Percentiles rank a stretch among this genome's conserved stretches.
phyloP scores from a whole-genome alignment of 306 rosid species.

The Clitoria ternatea region DNA sequence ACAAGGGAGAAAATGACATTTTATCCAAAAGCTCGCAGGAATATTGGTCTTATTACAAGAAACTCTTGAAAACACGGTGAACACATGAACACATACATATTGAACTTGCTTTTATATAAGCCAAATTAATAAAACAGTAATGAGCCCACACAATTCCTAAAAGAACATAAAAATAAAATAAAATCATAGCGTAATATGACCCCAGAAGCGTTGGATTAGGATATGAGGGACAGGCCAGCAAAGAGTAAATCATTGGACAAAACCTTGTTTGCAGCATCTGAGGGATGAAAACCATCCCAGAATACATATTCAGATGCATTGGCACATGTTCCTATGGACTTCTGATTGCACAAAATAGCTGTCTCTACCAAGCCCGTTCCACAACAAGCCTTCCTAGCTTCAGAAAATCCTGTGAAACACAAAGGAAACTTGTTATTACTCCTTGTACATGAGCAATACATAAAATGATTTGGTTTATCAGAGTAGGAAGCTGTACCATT shows the following conservation, averaged over 20 bases:
- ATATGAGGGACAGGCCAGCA: constrained; percentile 61
- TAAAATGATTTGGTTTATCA: neutral
- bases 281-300: constrained; percentile 91
- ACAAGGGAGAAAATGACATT: too few species aligned
- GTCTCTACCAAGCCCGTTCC: constrained; percentile 77
- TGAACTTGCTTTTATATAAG: constrained; percentile 2
- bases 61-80: neutral
- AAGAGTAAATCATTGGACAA: constrained; percentile 39
- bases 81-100: neutral
- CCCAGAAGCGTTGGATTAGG: constrained; percentile 22
- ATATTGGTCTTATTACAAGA: constrained; percentile 22
- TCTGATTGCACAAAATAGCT: constrained; percentile 57
- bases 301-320: constrained; percentile 81
- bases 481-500: constrained; percentile 37
- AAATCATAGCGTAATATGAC: neutral
- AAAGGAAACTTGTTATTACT: neutral
- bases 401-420: constrained; percentile 55
- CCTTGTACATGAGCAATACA: neutral
- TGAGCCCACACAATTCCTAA: neutral
- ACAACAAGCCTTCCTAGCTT: constrained; percentile 79
- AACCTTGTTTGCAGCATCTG: constrained; percentile 70
- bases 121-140: constrained; percentile 10
- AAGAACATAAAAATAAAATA: too few species aligned
- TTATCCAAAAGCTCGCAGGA: neutral
- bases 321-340: constrained; percentile 64